Percentiles rank a stretch among this genome's conserved stretches.
phyloP scores from a whole-genome alignment of 805 yeast genomes.

The Starmerella tilneyi region DNA sequence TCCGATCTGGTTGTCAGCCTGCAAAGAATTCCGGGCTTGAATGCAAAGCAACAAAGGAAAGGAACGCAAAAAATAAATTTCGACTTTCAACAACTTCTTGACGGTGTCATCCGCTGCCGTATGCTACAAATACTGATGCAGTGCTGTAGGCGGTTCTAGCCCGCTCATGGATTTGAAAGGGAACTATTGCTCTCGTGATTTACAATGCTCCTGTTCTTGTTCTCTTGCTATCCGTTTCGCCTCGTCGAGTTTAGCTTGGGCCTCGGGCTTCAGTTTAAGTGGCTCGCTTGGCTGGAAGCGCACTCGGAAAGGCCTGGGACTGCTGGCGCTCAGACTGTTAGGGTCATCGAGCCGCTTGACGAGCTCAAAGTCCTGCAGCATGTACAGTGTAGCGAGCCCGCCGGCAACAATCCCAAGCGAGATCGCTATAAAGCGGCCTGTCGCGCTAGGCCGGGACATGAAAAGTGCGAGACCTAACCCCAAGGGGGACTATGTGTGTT shows the following conservation, averaged over 20 bases:
- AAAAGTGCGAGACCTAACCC: slow-evolving; percentile 1
- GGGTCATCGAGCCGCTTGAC: slow-evolving; percentile 30
- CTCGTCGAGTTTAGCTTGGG: slow-evolving; percentile 16
- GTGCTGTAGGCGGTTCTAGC: too few species aligned
- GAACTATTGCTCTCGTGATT: too few species aligned
- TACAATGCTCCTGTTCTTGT: background rate
- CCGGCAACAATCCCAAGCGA: slow-evolving; percentile 26
- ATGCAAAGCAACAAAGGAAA: too few species aligned
- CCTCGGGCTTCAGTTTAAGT: slow-evolving; percentile 28
- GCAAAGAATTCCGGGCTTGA: too few species aligned
- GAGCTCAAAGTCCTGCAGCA: slow-evolving; percentile 28
- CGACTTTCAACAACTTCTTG: too few species aligned
- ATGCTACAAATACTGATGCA: too few species aligned
- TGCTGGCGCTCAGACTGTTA: slow-evolving; percentile 13
- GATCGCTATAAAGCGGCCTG: slow-evolving; percentile 28
- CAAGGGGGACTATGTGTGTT: background rate
- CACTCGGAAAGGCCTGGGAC: slow-evolving; percentile 26
- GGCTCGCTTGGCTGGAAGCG: slow-evolving; percentile 27
- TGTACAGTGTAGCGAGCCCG: slow-evolving; percentile 24
- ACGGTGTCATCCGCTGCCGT: too few species aligned
- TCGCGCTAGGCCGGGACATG: slow-evolving; percentile 25
- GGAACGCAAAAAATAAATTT: too few species aligned
- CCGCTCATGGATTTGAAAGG: too few species aligned
- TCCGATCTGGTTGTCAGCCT: too few species aligned
- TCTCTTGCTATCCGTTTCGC: background rate